A percentile compares a stretch with the other conserved stretches of the same genome.
phyloP scores from a whole-genome alignment of 2,329 filamentous ascomycete species.

The Alternaria infectoria region DNA sequence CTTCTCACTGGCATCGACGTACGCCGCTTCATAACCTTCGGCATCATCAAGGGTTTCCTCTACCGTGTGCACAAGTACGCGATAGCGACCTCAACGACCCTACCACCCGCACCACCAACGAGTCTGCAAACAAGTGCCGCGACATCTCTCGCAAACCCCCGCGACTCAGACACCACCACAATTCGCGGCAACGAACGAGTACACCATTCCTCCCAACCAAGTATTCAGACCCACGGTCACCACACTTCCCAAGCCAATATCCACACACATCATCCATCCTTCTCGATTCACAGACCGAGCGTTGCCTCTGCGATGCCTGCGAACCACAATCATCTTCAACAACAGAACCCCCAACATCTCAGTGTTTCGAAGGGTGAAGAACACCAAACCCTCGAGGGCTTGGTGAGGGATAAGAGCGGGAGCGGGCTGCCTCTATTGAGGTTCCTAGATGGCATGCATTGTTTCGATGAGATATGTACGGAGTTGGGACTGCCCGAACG shows the following conservation, averaged over 20 bases:
- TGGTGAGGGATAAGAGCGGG: conserved; percentile 26
- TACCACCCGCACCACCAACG: conserved; percentile 37
- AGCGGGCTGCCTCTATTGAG: conserved; percentile 59
- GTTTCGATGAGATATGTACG: conserved; percentile 82
- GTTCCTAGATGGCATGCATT: conserved; percentile 77
- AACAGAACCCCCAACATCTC: conserved; percentile 7
- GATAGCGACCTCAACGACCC: conserved; percentile 55
- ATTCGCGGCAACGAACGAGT: conserved; percentile 20
- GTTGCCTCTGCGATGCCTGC: conserved; percentile 19
- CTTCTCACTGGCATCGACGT: conserved; percentile 81
- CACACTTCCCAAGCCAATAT: conserved; percentile 11
- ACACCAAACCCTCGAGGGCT: conserved; percentile 15
- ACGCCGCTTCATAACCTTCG: conserved; percentile 91
- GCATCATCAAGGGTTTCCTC: conserved; percentile 91
- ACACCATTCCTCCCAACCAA: conserved; percentile 8
- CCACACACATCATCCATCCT: conserved; percentile 21
- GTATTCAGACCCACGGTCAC: neutral
- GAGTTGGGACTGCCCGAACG: conserved; percentile 74
- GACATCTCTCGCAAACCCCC: conserved; percentile 18
- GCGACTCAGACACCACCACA: conserved; percentile 28
- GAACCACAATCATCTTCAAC: neutral
- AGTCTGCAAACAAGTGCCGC: conserved; percentile 29
- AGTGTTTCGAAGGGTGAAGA: conserved; percentile 14
- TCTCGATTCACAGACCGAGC: conserved; percentile 27
- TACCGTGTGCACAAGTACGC: conserved; percentile 94